These are phyloP conservation scores for Sphagnum tenellum DNA, from an alignment of 225 moss, liverwort and hornwort species.

Conservation along the genomic window DNA sequence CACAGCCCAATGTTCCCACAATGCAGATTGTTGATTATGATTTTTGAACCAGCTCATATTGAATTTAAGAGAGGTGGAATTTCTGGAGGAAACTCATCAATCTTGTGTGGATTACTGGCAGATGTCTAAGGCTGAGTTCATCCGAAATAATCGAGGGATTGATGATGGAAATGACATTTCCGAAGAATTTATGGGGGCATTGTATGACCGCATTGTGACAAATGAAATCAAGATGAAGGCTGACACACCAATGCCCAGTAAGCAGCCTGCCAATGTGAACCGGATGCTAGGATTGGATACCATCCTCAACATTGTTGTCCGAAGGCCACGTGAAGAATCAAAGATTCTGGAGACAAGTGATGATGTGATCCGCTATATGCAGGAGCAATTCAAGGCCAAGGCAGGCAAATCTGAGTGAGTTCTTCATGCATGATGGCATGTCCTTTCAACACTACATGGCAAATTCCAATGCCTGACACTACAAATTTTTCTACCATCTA, in stretches of 20 bases:
- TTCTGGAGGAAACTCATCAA: too few species aligned
- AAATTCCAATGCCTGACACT: too few species aligned
- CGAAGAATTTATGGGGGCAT: conserved; percentile 84
- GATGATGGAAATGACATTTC: conserved; percentile 96
- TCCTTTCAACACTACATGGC: too few species aligned
- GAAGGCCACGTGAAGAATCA: conserved; percentile 89
- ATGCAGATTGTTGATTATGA: too few species aligned
- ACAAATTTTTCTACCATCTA: too few species aligned
- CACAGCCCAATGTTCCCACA: too few species aligned
- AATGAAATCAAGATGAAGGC: conserved; percentile 99
- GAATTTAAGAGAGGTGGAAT: too few species aligned
- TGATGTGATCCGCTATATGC: conserved; percentile 99
- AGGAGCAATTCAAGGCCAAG: conserved; percentile 98
- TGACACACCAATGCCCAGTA: conserved; percentile 76
- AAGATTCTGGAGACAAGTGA: conserved; percentile 96
- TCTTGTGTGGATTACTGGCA: conserved; percentile 15
- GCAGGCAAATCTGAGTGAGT: conserved; percentile 85
- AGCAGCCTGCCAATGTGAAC: conserved; percentile 77
- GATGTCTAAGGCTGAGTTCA: conserved; percentile 99
- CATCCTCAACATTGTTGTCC: conserved; percentile 90
- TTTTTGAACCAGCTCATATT: too few species aligned
- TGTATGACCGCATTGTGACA: conserved; percentile 89
- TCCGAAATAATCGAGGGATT: conserved; percentile 96
- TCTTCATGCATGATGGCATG: too few species aligned
- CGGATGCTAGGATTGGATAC: conserved; percentile 90